Evolutionary conservation across 225 moss, liverwort and hornwort genomes (phyloP).

Genomic region (Pleurozium schreberi): DNA sequence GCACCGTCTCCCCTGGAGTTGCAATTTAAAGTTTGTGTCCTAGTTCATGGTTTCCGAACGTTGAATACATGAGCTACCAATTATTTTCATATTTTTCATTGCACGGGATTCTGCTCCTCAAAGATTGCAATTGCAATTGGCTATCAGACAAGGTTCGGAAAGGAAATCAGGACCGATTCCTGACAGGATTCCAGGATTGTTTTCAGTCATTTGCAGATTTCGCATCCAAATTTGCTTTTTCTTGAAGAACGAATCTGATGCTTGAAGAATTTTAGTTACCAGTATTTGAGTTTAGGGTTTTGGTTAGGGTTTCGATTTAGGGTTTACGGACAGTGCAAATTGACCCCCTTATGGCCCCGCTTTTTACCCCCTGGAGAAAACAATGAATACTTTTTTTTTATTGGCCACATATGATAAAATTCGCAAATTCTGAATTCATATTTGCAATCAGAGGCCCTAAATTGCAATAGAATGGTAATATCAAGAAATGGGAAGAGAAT

Average conservation of each 20-base stretch:
- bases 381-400: no score
- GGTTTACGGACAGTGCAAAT: no score
- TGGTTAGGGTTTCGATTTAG: no score
- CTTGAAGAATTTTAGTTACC: neutral
- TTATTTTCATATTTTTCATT: neutral
- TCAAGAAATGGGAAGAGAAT: no score
- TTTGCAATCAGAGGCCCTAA: no score
- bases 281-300: neutral
- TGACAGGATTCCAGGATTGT: neutral
- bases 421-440: no score
- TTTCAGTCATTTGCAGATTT: neutral
- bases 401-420: no score
- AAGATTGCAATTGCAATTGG: neutral
- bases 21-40: neutral
- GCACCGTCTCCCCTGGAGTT: slow-evolving; percentile 2
- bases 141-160: neutral
- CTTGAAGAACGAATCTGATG: neutral
- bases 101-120: neutral
- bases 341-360: no score
- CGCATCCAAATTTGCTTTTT: neutral
- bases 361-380: no score
- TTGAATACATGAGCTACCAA: neutral
- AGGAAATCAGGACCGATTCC: neutral
- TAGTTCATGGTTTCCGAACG: neutral
- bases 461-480: no score